Conservation (phyloP, 805 yeast genomes). For the Yarrowia yakushimensis region DNA sequence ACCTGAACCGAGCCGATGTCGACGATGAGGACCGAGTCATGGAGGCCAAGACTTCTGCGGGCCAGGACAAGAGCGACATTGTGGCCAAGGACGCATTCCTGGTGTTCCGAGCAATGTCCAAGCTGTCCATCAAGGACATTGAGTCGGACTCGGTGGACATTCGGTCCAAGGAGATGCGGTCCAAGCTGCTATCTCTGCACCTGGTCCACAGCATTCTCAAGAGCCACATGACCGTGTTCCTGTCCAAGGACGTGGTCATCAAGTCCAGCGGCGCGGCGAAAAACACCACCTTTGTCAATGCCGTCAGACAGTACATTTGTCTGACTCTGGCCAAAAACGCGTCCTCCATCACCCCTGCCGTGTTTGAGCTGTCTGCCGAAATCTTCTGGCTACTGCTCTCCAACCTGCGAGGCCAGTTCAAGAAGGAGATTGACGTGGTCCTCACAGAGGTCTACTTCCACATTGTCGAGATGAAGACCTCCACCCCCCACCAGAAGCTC, state of each 20-base stretch:
- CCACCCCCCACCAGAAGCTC: slow-evolving; percentile 89
- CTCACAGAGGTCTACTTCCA: slow-evolving; percentile 92
- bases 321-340: slow-evolving; percentile 85
- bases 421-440: slow-evolving; percentile 90
- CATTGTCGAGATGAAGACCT: slow-evolving; percentile 83
- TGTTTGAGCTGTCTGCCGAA: slow-evolving; percentile 86
- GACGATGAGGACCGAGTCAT: slow-evolving; percentile 35
- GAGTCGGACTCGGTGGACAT: slow-evolving; percentile 60
- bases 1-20: slow-evolving; percentile 28
- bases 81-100: slow-evolving; percentile 87
- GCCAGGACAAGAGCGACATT: slow-evolving; percentile 59
- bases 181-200: slow-evolving; percentile 83
- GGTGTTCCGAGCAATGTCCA: slow-evolving; percentile 91
- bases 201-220: slow-evolving; percentile 80
- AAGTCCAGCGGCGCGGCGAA: slow-evolving; percentile 36
- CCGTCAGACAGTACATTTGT: slow-evolving; percentile 80
- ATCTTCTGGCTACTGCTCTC: slow-evolving; percentile 87
- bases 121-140: slow-evolving; percentile 77
- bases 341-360: slow-evolving; percentile 85
- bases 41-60: slow-evolving; percentile 41
- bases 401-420: slow-evolving; percentile 81
- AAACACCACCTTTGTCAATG: slow-evolving; percentile 65
- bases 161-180: slow-evolving; percentile 86
- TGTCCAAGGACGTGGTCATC: slow-evolving; percentile 41
- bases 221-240: slow-evolving; percentile 80